Percentiles rank a stretch among this genome's conserved stretches.
Conservation (phyloP, 345 rosid species). For the Bretschneidera sinensis region DNA sequence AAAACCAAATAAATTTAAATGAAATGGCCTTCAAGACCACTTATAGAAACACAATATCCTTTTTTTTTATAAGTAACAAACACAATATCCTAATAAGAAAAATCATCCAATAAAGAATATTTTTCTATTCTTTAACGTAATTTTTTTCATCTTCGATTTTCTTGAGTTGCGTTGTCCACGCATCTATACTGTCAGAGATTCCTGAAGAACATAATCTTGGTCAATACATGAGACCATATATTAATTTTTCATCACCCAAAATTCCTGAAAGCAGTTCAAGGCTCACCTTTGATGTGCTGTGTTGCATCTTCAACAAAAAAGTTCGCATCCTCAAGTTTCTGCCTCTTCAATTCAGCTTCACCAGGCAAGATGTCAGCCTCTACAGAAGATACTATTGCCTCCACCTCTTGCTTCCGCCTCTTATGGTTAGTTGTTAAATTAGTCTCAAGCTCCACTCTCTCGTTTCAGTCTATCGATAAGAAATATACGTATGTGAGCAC, state of each 20-base stretch:
- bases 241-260: conserved; percentile 3
- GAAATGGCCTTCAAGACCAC: background rate
- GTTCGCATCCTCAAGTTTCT: conserved; percentile 72
- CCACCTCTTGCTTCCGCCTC: conserved; percentile 88
- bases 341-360: conserved; percentile 65
- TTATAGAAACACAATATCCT: too few species aligned
- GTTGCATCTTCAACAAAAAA: conserved; percentile 50
- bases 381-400: conserved; percentile 60
- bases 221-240: conserved; percentile 14
- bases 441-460: conserved; percentile 95
- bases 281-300: conserved; percentile 60
- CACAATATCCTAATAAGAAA: background rate
- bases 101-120: too few species aligned
- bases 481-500: conserved; percentile 16
- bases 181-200: conserved; percentile 48
- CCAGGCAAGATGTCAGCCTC: conserved; percentile 56
- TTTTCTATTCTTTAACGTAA: conserved; percentile 37
- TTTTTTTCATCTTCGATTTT: conserved; percentile 65
- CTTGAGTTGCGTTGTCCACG: conserved; percentile 52
- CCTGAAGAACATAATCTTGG: conserved; percentile 36
- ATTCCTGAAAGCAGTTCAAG: conserved; percentile 7
- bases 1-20: too few species aligned
- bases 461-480: conserved; percentile 61
- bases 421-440: conserved; percentile 83
- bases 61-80: too few species aligned